A percentile compares a stretch with the other conserved stretches of the same genome.
Evolutionary conservation across 2,329 filamentous ascomycete genomes (phyloP).

Genomic region (Aureobasidium subglaciale): DNA sequence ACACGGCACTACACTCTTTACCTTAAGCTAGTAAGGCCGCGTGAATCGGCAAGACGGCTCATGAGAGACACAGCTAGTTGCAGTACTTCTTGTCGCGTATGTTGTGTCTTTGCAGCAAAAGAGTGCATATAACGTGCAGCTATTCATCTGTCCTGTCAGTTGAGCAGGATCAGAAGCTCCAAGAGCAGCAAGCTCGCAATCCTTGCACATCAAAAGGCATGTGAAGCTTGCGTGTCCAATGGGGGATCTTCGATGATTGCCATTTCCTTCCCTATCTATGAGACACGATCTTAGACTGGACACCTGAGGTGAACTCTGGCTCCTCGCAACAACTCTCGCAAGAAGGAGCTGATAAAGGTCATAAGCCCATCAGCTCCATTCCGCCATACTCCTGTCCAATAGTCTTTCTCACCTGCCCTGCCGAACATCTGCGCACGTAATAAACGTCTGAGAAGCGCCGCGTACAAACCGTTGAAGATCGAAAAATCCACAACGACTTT

Average conservation of each 20-base stretch:
- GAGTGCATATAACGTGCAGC: neutral
- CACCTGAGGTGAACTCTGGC: neutral
- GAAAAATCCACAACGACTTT: no score
- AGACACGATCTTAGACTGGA: neutral
- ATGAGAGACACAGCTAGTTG: neutral
- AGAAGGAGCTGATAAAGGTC: neutral
- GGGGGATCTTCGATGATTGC: neutral
- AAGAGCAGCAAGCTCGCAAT: neutral
- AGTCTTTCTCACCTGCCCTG: neutral
- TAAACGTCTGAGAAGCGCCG: neutral
- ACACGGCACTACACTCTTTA: neutral
- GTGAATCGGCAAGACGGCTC: neutral
- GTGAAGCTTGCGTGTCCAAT: neutral
- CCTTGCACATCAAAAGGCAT: neutral
- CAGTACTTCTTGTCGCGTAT: neutral
- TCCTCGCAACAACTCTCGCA: neutral
- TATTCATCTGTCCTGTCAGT: no score
- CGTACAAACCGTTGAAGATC: neutral
- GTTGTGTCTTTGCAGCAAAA: neutral
- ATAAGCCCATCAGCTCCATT: neutral
- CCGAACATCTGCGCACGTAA: constrained; percentile 1
- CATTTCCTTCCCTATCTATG: neutral
- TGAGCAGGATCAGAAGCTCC: no score
- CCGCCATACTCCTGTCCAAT: neutral
- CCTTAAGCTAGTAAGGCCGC: neutral